Percentiles rank a stretch among this genome's conserved stretches.
phyloP scores from a whole-genome alignment of 495 filamentous ascomycete genomes.

The Aspergillus wentii region DNA sequence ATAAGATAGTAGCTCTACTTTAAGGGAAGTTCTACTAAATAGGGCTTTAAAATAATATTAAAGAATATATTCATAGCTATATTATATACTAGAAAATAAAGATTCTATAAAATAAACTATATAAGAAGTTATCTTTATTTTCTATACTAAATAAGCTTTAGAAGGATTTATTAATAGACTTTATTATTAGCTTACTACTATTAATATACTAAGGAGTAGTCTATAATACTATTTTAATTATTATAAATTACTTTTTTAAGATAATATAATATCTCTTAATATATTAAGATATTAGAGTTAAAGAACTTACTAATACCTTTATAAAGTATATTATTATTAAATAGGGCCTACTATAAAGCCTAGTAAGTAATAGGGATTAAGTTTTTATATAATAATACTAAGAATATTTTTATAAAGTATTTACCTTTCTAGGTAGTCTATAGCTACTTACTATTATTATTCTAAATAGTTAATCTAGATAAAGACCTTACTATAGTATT shows the following conservation, averaged over 20 bases:
- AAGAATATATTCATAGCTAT: background rate
- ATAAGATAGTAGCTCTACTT: background rate
- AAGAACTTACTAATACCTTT: constrained; percentile 4
- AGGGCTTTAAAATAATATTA: background rate
- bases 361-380: constrained; percentile 7
- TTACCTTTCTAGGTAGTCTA: constrained; percentile 10
- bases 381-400: too few relatives aligned
- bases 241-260: constrained; percentile 17
- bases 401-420: too few relatives aligned
- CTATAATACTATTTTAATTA: constrained; percentile 14
- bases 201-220: constrained; percentile 1
- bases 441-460: constrained; percentile 6
- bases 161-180: constrained; percentile 21
- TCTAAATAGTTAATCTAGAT: background rate
- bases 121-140: constrained; percentile 12
- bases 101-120: background rate
- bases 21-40: background rate
- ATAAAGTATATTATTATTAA: too few relatives aligned
- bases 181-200: constrained; percentile 12
- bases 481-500: too few relatives aligned
- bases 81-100: constrained; percentile 4
- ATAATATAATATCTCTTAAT: constrained; percentile 10
- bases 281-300: background rate
- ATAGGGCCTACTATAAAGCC: too few relatives aligned
- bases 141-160: constrained; percentile 9